A percentile compares a stretch with the other conserved stretches of the same genome.
phyloP scores from a whole-genome alignment of 345 rosid genomes.

The Cardiospermum halicacabum region DNA sequence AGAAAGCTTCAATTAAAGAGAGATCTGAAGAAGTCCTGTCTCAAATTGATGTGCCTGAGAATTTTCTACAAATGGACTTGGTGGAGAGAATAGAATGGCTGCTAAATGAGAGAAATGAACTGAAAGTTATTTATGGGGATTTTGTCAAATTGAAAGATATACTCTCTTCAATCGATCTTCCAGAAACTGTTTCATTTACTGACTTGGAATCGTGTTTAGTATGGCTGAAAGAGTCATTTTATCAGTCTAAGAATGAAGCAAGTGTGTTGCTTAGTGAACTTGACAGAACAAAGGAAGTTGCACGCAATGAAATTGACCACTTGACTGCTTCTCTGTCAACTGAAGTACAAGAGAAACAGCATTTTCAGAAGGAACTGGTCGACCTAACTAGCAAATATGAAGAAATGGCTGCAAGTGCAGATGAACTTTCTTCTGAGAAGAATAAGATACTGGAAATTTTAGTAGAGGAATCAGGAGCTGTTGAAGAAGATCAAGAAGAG shows the following conservation, averaged over 20 bases:
- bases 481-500: slow-evolving; percentile 30
- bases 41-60: slow-evolving; percentile 44
- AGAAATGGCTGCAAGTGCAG: slow-evolving; percentile 35
- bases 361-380: slow-evolving; percentile 40
- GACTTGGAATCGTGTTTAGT: slow-evolving; percentile 53
- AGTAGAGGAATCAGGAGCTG: slow-evolving; percentile 53
- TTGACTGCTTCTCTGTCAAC: slow-evolving; percentile 51
- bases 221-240: slow-evolving; percentile 69
- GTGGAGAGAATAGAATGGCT: slow-evolving; percentile 60
- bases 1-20: slow-evolving; percentile 46
- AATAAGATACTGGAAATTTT: slow-evolving; percentile 50
- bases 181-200: slow-evolving; percentile 45
- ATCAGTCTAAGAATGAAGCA: slow-evolving; percentile 45
- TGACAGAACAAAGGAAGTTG: slow-evolving; percentile 36
- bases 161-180: slow-evolving; percentile 49
- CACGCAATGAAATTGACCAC: slow-evolving; percentile 41
- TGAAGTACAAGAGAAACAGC: slow-evolving; percentile 63
- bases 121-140: slow-evolving; percentile 41
- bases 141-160: slow-evolving; percentile 55
- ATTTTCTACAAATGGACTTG: slow-evolving; percentile 46
- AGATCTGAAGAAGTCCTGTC: slow-evolving; percentile 52
- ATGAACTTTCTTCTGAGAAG: slow-evolving; percentile 44
- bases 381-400: slow-evolving; percentile 36
- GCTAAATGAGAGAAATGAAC: slow-evolving; percentile 55
- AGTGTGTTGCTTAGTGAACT: slow-evolving; percentile 46